Evolutionary conservation across 345 rosid species (phyloP).

Genomic region (Clausena lansium): DNA sequence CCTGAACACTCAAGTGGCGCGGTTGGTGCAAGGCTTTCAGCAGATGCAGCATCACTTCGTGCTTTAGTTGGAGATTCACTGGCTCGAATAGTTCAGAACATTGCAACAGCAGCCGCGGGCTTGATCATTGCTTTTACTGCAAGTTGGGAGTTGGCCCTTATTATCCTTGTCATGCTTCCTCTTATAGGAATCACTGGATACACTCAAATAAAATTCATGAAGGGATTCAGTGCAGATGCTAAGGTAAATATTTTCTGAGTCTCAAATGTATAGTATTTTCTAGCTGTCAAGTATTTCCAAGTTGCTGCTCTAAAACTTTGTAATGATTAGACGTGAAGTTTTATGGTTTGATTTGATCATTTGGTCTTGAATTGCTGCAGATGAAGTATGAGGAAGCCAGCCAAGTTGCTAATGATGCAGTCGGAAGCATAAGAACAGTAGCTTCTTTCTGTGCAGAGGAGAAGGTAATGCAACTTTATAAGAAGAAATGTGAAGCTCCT

Average conservation of each 20-base stretch:
- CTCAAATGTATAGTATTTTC: too few species aligned
- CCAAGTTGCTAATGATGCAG: slow-evolving; percentile 91
- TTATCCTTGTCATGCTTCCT: slow-evolving; percentile 62
- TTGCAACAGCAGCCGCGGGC: slow-evolving; percentile 55
- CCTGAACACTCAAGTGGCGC: slow-evolving; percentile 78
- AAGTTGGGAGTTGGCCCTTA: slow-evolving; percentile 64
- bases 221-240: slow-evolving; percentile 81
- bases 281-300: not conserved
- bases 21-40: slow-evolving; percentile 82
- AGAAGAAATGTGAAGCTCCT: slow-evolving; percentile 79
- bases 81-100: slow-evolving; percentile 57
- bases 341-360: not conserved
- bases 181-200: slow-evolving; percentile 60
- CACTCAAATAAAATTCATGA: slow-evolving; percentile 58
- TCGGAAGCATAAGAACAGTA: slow-evolving; percentile 84
- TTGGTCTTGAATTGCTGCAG: slow-evolving; percentile 32
- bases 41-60: slow-evolving; percentile 74
- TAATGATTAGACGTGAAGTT: not conserved
- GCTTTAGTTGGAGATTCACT: slow-evolving; percentile 79
- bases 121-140: slow-evolving; percentile 72
- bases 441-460: slow-evolving; percentile 91
- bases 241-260: slow-evolving; percentile 41
- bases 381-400: slow-evolving; percentile 88
- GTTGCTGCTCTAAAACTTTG: not conserved
- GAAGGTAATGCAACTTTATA: slow-evolving; percentile 72